Base-by-base conservation (phyloP, 345 rosid species). In the Boechera stricta region DNA sequence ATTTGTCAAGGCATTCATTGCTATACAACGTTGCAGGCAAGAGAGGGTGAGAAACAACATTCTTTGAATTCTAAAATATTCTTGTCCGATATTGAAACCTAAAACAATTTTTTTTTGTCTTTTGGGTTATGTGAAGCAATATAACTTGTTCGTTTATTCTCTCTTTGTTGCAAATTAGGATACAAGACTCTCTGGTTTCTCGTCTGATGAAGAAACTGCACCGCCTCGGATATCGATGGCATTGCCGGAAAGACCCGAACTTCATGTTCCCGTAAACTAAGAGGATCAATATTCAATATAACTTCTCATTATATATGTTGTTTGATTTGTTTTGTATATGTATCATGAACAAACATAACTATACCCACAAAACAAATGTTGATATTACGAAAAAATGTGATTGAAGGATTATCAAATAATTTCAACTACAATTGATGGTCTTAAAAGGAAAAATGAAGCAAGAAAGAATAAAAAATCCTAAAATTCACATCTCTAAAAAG, bases 1-100 rank as follows among this genome's bases (percentile, higher is more conserved):
- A 69, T 71, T 89, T 82, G 81, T 80, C 47, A 90, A 79, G 75
- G 83, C 86, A 58, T 81, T 87, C 71, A 75, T 78, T 10, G 81
- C 75, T 38, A 80, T 87, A 67, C 87, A 84, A 79, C 85, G 69
- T 33, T 87, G 81, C 26, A 83, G 75, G 42, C 85, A 71, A 45
- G 87, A 84, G 31, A 59, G 44, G 64, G 81, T 72, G 28, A 71
- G 75, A 72, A 54, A 24, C 13, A 78, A 48, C 18, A 49, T 42
- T 36, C n/a, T 35, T 28, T 21, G 28, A 36, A 45, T 69, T 38
- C 21, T 52, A 32, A 2, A 15, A 2, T 64, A 42, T 1, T 72
- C 29, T 64, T 72, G 26, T 8, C 15, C 7, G 15, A 16, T 36
- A 8, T 47, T 26, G 29, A 57, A 66, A 45, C 7, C 4, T 42